Evolutionary conservation across 2,329 filamentous ascomycete species (phyloP), one percentile per base, ranked within the genome.

Genomic region (Paecilomyces variotii): DNA sequence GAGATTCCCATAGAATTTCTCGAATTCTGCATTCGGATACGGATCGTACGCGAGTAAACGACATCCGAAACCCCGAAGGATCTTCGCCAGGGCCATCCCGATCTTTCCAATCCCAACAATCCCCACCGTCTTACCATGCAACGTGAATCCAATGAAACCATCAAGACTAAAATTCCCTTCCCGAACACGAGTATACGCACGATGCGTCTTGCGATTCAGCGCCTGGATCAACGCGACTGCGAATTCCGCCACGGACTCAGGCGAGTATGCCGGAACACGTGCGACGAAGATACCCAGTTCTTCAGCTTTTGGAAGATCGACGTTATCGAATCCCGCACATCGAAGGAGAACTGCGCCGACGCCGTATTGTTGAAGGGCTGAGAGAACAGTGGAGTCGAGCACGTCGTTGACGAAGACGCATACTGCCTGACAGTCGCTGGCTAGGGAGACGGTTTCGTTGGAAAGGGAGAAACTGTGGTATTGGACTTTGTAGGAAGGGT

Each of bases 391-490:
- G 4, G 71, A 77, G 56, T 78, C 74, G 24, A 87, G 75, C 3
- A 72, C 72, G 72, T 89, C 86, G 70, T 88, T 89, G 68, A 88
- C 86, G 65, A 89, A 89, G 65, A 84, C 82, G 72, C 86, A 88
- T 54, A 89, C 78, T 58, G 85, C 86, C 50, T 80, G 73, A 59
- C 80, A 77, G 35, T 76, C 79, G 1, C 73, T 67, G 2, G 82
- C 81, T 5, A 88, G 78, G 0, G 79, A 64, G 1, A 79, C 83
- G 0, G 85, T 89, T 53, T 84, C 80, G 28, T 75, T 63, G 49
- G 74, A 78, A 9, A 88, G 79, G 2, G 82, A 66, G 59, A 85
- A 83, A 53, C 84, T 79, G 71, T 87, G 84, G 70, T 82, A 87
- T 58, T 75, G 68, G 56, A 87, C 72, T 10, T 82, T 76, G 63